Evolutionary conservation across 371 early-diverging fungal species (phyloP), one percentile per base, ranked within the genome.

Genomic region (Batrachochytrium dendrobatidis): DNA sequence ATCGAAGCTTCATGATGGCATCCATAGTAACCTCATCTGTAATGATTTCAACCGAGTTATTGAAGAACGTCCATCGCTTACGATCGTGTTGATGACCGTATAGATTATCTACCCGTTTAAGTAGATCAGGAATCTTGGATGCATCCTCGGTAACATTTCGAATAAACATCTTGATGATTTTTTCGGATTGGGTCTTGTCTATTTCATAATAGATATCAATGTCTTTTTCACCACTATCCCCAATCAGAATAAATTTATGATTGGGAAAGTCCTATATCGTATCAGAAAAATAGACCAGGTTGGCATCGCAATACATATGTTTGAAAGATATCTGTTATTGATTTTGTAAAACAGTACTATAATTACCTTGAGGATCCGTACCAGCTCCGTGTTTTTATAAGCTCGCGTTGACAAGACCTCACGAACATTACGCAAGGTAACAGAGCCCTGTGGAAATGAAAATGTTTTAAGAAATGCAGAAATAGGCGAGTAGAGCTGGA

Each of bases 211-310:
- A 86, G 4, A 88, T 84, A 62, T 92, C 92, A 43, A 92, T 67
- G 66, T 95, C 95, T 31, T 86, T 81, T 64, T 95, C 92, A 20
- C 92, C 93, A 44, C 88, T 86, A 67, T 95, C 95, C 10, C 95
- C 95, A 18, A 95, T 79, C 10, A 95, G 77, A 26, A 95, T 79
- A 66, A 88, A 95, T 59, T 80, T 80, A 22, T 94, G 82, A n/a
- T 79, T 58, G 12, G 94, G 94, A 59, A 92, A 93, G 59, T 86
- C 88, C 52, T 73, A 53, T 18, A 22, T 29, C n/a, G n/a, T n/a
- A n/a, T n/a, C n/a, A n/a, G n/a, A n/a, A n/a, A n/a, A n/a, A n/a
- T n/a, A n/a, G n/a, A n/a, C n/a, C n/a, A n/a, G n/a, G n/a, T n/a
- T n/a, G n/a, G n/a, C n/a, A n/a, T n/a, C n/a, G n/a, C n/a, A n/a